Evolutionary conservation across 805 yeast genomes (phyloP), one percentile per base, ranked within the genome.

Genomic region (Komagataella populi): DNA sequence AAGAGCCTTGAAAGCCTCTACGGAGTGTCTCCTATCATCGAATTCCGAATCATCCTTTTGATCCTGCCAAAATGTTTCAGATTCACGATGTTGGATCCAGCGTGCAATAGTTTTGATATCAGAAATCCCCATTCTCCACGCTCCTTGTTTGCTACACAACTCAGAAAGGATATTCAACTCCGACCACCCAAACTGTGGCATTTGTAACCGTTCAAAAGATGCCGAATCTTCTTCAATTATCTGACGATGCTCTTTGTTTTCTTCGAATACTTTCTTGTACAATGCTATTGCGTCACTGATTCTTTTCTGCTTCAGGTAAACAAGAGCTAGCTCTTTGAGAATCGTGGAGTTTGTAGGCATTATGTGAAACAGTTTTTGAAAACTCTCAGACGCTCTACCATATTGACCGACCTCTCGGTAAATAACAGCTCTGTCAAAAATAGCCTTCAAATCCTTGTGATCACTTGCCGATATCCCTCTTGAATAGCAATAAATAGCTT

Each of bases 131-230:
- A 76, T 69, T 7, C 63, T 63, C 73, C 80, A 84, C 4, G 84
- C 80, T 47, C 78, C 80, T 52, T 80, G 83, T 50, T 80, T 78
- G n/a, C 81, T 73, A 59, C 85, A 84, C 44, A 91, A 69, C 59
- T 93, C 98, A 6, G 86, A 76, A 46, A 91, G 69, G 53, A 88
- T 87, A 59, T 93, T 91, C 48, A 91, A 71, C 54, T 87, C 90
- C 0, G 95, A 84, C 95, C 96, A 93, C 49, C 81, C 88, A 63
- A 91, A 93, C 20, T 65, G 64, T 1, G 87, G 74, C 24, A 65
- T 65, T 48, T 56, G 56, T 52, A 67, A 51, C 30, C 30, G 47
- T 18, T 20, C 22, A 22, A 23, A 23, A 16, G 47, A 45, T 6
- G 24, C 23, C 3, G 60, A 59, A 6, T 60, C 63, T 43, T 56